phyloP scores from a whole-genome alignment of 2,329 filamentous ascomycete genomes.

The Talaromyces sp. region DNA sequence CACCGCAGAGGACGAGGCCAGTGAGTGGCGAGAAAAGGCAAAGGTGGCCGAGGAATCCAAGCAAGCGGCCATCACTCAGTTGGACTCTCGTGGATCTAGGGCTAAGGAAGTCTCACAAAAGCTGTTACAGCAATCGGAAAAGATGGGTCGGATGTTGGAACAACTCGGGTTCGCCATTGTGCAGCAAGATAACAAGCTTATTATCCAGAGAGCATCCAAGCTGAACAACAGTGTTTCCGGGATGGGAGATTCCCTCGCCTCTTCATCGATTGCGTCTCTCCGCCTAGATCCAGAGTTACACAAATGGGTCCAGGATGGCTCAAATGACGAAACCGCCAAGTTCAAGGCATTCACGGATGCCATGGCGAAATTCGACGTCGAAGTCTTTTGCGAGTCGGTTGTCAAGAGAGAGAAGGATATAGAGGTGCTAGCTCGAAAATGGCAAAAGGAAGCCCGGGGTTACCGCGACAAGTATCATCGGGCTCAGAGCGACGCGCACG shows the following conservation, averaged over 20 bases:
- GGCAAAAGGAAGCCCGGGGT: constrained; percentile 79
- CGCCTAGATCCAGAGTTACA: constrained; percentile 65
- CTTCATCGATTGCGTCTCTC: constrained; percentile 32
- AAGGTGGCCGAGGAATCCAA: constrained; percentile 27
- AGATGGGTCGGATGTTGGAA: constrained; percentile 77
- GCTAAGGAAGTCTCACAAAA: constrained; percentile 81
- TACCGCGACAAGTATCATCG: constrained; percentile 84
- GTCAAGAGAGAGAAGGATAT: constrained; percentile 89
- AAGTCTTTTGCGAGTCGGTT: constrained; percentile 77
- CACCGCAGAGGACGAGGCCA: constrained; percentile 70
- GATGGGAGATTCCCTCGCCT: constrained; percentile 30
- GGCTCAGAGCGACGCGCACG: constrained; percentile 78
- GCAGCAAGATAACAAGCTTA: constrained; percentile 67
- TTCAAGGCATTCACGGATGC: constrained; percentile 71
- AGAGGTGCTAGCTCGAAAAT: constrained; percentile 87
- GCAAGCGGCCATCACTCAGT: constrained; percentile 45
- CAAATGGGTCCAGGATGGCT: constrained; percentile 71
- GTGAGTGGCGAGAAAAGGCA: constrained; percentile 60
- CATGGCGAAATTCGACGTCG: constrained; percentile 74
- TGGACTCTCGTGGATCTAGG: constrained; percentile 66
- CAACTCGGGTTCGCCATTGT: constrained; percentile 78
- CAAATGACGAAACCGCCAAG: constrained; percentile 63
- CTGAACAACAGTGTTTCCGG: constrained; percentile 37
- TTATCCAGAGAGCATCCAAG: constrained; percentile 66
- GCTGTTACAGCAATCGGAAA: constrained; percentile 78